Evolutionary conservation across 2,329 filamentous ascomycete species (phyloP).

Genomic region (Aspergillus quadricinctus): DNA sequence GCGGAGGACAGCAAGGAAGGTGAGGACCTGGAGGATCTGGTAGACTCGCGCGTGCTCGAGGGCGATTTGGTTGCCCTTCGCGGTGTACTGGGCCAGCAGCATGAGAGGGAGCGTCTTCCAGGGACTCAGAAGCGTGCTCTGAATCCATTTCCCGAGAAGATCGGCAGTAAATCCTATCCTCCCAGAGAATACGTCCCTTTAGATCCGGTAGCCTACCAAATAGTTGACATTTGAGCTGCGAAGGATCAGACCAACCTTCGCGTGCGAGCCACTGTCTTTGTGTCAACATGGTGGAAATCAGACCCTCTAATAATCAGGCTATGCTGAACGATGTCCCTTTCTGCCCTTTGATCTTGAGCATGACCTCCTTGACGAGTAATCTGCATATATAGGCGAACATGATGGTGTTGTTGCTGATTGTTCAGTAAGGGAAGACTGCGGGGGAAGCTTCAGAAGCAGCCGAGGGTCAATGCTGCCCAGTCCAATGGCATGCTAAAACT

Average conservation of each 20-base stretch:
- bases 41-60: constrained; percentile 51
- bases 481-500: background rate
- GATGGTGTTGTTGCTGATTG: background rate
- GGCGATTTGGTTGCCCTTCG: constrained; percentile 53
- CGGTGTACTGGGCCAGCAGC: constrained; percentile 60
- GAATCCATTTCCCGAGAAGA: constrained; percentile 54
- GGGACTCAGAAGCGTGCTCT: constrained; percentile 61
- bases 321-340: background rate
- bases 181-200: background rate
- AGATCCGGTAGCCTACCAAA: background rate
- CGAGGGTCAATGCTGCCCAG: constrained; percentile 10
- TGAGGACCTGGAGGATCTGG: constrained; percentile 50
- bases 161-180: constrained; percentile 53
- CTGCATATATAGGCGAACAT: background rate
- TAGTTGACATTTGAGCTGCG: background rate
- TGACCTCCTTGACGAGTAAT: background rate
- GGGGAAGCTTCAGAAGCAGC: constrained; percentile 16
- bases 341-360: background rate
- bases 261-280: constrained; percentile 23
- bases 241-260: constrained; percentile 23
- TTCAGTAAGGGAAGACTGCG: constrained; percentile 8
- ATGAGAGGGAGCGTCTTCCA: constrained; percentile 60
- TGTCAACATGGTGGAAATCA: background rate
- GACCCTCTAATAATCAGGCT: background rate
- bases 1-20: constrained; percentile 50